A percentile compares a stretch with the other conserved stretches of the same genome.
Conservation (phyloP, 73 alveolate genomes). For the Tetrahymena thermophila region DNA sequence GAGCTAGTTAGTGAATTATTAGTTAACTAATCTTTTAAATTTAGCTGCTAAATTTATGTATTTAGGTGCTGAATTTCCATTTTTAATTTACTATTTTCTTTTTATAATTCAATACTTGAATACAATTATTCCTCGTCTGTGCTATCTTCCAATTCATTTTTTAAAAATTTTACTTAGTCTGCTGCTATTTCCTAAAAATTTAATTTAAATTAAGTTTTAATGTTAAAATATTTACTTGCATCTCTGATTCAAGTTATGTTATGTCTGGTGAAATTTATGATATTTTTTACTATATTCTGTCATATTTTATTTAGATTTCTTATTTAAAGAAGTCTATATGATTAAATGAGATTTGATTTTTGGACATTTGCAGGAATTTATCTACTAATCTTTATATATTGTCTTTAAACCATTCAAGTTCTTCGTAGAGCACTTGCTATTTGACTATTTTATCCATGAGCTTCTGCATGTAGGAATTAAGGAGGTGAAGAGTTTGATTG, state of each 20-base stretch:
- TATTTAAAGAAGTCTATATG: neutral
- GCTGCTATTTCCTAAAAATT: neutral
- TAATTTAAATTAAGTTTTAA: neutral
- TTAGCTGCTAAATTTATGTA: neutral
- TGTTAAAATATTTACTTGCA: neutral
- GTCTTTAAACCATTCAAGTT: neutral
- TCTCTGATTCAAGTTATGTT: neutral
- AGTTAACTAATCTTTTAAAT: neutral
- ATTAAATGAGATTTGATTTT: neutral
- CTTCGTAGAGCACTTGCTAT: neutral
- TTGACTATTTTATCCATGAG: neutral
- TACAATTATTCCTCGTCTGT: neutral
- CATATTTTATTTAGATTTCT: neutral
- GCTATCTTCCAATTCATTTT: neutral
- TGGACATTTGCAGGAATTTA: neutral
- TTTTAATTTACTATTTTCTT: neutral
- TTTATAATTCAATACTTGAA: neutral
- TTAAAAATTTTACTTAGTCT: neutral
- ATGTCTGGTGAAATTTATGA: neutral
- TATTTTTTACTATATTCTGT: neutral
- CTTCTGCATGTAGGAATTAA: neutral
- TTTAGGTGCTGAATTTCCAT: neutral
- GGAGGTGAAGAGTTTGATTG: neutral
- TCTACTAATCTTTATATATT: neutral
- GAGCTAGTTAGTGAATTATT: neutral